Evolutionary conservation across 2,329 filamentous ascomycete genomes (phyloP), one percentile per base, ranked within the genome.

Genomic region (Periconia sp.): DNA sequence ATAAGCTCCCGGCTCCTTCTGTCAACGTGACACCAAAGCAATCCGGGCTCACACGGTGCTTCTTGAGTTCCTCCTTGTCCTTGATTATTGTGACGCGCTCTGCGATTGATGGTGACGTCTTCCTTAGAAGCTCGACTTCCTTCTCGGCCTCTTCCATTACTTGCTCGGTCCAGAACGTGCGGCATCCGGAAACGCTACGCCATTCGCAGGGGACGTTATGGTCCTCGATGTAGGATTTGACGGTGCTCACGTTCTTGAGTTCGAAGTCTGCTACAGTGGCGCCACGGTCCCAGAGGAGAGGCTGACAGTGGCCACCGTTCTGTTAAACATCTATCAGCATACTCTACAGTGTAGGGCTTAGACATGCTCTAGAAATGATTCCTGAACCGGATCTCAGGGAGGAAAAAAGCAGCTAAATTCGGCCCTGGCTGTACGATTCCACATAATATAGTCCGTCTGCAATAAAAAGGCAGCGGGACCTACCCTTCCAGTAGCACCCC

Each of bases 401-500:
- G 25, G 5, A 12, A 28, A 18, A 33, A 17, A 33, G 6, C 18
- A 33, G n/a, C n/a, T 23, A 32, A n/a, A n/a, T n/a, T n/a, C n/a
- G n/a, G n/a, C n/a, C n/a, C n/a, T n/a, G n/a, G n/a, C n/a, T n/a
- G n/a, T n/a, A n/a, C n/a, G n/a, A n/a, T n/a, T n/a, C n/a, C n/a
- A n/a, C n/a, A n/a, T n/a, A n/a, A n/a, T n/a, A n/a, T n/a, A n/a
- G n/a, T n/a, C n/a, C n/a, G n/a, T n/a, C n/a, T n/a, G n/a, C n/a
- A n/a, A n/a, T n/a, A n/a, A n/a, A n/a, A n/a, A n/a, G n/a, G n/a
- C n/a, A n/a, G n/a, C n/a, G n/a, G n/a, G n/a, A 23, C 83, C 76
- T 61, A 88, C 86, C 61, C 88, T 73, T n/a, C 88, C 88, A 1
- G 88, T 92, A n/a, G 88, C 88, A 13, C 88, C 88, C 81, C 82